Conservation (phyloP, 1,139 yeast species). For the Trichomonascaceae sp. region DNA sequence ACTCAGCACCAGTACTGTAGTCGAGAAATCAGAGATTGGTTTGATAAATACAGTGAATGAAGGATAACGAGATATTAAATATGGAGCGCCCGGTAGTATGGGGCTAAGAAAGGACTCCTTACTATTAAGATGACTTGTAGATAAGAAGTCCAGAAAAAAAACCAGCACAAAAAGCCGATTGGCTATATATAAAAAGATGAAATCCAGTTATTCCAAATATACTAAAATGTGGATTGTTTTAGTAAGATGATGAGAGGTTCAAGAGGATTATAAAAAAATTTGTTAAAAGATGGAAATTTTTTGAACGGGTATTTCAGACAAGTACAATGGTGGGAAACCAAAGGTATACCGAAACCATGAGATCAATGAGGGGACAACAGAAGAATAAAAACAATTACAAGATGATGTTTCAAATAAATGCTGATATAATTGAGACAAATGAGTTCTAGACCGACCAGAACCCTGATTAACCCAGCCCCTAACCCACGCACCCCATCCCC, state of each 20-base stretch:
- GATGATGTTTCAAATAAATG: too few species aligned
- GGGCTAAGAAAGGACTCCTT: too few species aligned
- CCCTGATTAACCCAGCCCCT: too few species aligned
- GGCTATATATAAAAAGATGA: background rate
- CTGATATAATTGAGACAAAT: too few species aligned
- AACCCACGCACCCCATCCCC: background rate
- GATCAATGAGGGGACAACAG: background rate
- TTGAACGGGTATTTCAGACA: background rate
- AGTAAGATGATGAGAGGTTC: background rate
- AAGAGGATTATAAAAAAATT: background rate
- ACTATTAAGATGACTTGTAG: too few species aligned
- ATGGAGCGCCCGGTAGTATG: background rate
- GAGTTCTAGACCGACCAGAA: too few species aligned
- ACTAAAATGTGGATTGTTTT: too few species aligned
- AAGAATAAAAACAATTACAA: too few species aligned
- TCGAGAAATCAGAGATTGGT: background rate
- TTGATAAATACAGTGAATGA: background rate
- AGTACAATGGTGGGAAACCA: background rate
- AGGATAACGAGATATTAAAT: background rate
- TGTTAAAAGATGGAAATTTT: background rate
- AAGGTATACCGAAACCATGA: background rate
- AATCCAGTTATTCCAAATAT: background rate
- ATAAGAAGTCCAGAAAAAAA: background rate
- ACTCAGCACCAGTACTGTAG: background rate
- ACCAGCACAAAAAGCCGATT: background rate